Evolutionary conservation across 768 basidiomycete species (phyloP), one percentile per base, ranked within the genome.

Genomic region (Collybia sp.): DNA sequence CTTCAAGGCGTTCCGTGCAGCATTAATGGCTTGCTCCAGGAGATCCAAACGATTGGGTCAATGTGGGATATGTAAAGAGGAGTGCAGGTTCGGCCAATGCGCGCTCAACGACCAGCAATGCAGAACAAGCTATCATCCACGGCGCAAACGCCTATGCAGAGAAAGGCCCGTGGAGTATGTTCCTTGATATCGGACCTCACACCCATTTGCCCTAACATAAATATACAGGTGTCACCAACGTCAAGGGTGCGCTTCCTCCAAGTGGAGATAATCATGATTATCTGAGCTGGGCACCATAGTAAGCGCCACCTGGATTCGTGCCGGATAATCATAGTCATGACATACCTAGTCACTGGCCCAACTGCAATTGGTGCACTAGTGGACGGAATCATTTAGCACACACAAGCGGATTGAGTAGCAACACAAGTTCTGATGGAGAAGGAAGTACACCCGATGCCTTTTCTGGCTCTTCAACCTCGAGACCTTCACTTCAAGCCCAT

Each of bases 211-310:
- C 6, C 16, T 19, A 46, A 15, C 30, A n/a, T n/a, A 36, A 39
- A 2, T 5, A 8, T 32, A 19, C 48, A 80, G 79, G 66, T 43
- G 81, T 81, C 13, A 75, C 66, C 40, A 63, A 62, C 52, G 79
- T 79, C 54, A 55, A 67, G 13, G 65, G 73, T 25, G 57, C 62
- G 4, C 69, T 80, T 1, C 79, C 79, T 2, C 72, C 73, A 15
- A 25, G 25, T 25, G 77, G 77, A 1, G 66, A 80, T 54, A 68
- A 68, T 30, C 77, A 81, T 49, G 82, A 83, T 55, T 85, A 82
- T 56, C 70, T 84, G 74, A 83, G 81, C 57, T 83, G 79, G 77
- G 77, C 81, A 12, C 82, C 83, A 34, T 85, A 84, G 82, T 83
- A 25, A 25, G 60, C 39, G 79, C 58, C 33, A 36, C 40, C 32